phyloP scores from a whole-genome alignment of 148 eudicot genomes.

The Pharnaceum exiguum region DNA sequence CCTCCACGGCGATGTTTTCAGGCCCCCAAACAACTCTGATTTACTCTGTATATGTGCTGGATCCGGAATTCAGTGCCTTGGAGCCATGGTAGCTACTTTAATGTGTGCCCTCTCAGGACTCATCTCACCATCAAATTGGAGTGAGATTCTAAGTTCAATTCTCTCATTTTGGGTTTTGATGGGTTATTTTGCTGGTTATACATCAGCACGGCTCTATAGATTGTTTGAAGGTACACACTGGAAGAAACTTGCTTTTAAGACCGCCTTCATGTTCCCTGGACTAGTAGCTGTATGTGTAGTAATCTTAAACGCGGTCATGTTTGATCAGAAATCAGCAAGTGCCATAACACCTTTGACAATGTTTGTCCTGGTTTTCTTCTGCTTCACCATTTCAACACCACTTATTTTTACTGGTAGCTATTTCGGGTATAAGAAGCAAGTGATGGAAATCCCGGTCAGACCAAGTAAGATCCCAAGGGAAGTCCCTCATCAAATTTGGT shows the following conservation, averaged over 20 bases:
- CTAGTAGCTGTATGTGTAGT: slow-evolving; percentile 25
- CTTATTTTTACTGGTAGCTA: slow-evolving; percentile 41
- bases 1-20: slow-evolving; percentile 38
- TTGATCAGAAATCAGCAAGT: slow-evolving; percentile 33
- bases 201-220: slow-evolving; percentile 34
- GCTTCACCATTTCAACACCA: slow-evolving; percentile 35
- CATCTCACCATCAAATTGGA: slow-evolving; percentile 37
- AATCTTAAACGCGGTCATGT: slow-evolving; percentile 23
- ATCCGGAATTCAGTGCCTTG: slow-evolving; percentile 41
- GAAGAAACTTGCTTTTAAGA: slow-evolving; percentile 28
- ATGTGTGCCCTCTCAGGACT: slow-evolving; percentile 32
- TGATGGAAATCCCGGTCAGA: slow-evolving; percentile 27
- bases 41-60: slow-evolving; percentile 35
- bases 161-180: slow-evolving; percentile 40
- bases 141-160: slow-evolving; percentile 31
- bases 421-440: slow-evolving; percentile 28
- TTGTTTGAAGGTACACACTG: slow-evolving; percentile 41
- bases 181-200: slow-evolving; percentile 40
- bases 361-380: slow-evolving; percentile 32
- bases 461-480: slow-evolving; percentile 37
- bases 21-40: slow-evolving; percentile 33
- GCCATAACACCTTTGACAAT: slow-evolving; percentile 31
- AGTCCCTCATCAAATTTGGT: slow-evolving; percentile 38
- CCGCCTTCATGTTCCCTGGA: slow-evolving; percentile 36
- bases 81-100: slow-evolving; percentile 25